Percentiles rank a stretch among this genome's conserved stretches.
These are phyloP conservation scores for Nigrograna mackinnonii DNA, from an alignment of 2,329 filamentous ascomycete species.

Conservation along the genomic window DNA sequence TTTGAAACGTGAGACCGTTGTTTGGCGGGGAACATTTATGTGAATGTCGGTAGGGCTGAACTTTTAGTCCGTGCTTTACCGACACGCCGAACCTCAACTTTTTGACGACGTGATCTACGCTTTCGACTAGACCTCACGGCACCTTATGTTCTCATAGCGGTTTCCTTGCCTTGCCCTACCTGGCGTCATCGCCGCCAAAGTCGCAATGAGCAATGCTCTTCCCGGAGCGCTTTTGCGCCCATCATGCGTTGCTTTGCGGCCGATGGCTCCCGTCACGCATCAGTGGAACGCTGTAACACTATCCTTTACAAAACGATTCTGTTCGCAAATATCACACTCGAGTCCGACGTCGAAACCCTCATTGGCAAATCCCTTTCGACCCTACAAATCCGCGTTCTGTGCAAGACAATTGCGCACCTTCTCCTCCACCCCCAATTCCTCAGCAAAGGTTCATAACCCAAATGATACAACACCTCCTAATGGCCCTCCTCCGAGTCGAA, in stretches of 20 bases:
- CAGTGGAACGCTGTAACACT: slow-evolving; percentile 20
- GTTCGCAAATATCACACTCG: slow-evolving; percentile 16
- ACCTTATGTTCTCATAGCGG: slow-evolving; percentile 1
- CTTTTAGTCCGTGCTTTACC: slow-evolving; percentile 9
- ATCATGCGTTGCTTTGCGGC: slow-evolving; percentile 15
- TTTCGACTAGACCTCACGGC: too few relatives aligned
- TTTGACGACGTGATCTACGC: neutral
- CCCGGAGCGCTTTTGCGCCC: slow-evolving; percentile 33
- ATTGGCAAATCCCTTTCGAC: too few relatives aligned
- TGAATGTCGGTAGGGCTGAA: slow-evolving; percentile 5
- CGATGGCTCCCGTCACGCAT: slow-evolving; percentile 20
- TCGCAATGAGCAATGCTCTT: slow-evolving; percentile 29
- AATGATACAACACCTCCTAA: slow-evolving; percentile 13
- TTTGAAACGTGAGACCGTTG: too few relatives aligned
- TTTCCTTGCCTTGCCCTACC: neutral
- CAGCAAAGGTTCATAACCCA: slow-evolving; percentile 27
- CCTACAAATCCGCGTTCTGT: too few relatives aligned
- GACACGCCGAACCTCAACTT: slow-evolving; percentile 1
- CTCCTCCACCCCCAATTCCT: slow-evolving; percentile 21
- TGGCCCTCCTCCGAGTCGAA: slow-evolving; percentile 22
- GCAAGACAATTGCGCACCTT: too few relatives aligned
- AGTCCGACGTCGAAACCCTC: slow-evolving; percentile 12
- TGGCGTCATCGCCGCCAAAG: slow-evolving; percentile 1
- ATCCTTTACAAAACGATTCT: slow-evolving; percentile 33
- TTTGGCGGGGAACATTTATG: too few relatives aligned